A percentile compares a stretch with the other conserved stretches of the same genome.
phyloP scores from a whole-genome alignment of 257 asterid genomes.

The Linderniella brevidens region DNA sequence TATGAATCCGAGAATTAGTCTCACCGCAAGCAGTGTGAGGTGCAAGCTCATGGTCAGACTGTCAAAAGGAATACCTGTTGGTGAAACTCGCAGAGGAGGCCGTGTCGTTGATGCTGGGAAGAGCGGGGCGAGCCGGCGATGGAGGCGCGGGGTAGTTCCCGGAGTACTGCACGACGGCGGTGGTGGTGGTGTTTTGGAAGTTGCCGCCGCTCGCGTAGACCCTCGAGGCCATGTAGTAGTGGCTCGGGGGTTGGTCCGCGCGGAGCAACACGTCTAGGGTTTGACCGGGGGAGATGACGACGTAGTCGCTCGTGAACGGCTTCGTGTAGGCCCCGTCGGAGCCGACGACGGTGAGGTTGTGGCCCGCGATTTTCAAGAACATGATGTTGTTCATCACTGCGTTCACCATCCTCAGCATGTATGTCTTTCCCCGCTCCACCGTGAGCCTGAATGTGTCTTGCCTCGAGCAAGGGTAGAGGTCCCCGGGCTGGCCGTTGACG shows the following conservation, averaged over 20 bases:
- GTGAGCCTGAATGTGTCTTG: slow-evolving; percentile 22
- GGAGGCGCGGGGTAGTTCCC: slow-evolving; percentile 20
- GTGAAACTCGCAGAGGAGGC: slow-evolving; percentile 26
- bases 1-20: no score
- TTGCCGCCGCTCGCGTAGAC: slow-evolving; percentile 16
- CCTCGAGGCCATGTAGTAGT: slow-evolving; percentile 41
- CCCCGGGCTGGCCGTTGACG: slow-evolving; percentile 45
- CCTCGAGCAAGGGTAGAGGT: slow-evolving; percentile 24
- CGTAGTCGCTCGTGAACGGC: slow-evolving; percentile 16
- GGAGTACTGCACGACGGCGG: slow-evolving; percentile 23
- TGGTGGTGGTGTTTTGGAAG: slow-evolving; percentile 36
- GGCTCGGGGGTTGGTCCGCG: slow-evolving; percentile 27
- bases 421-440: slow-evolving; percentile 26
- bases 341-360: slow-evolving; percentile 30
- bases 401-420: slow-evolving; percentile 29
- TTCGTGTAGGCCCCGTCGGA: slow-evolving; percentile 33
- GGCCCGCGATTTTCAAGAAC: slow-evolving; percentile 34
- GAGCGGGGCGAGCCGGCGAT: slow-evolving; percentile 13
- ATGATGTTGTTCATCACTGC: slow-evolving; percentile 30
- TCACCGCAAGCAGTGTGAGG: no score
- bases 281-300: slow-evolving; percentile 38
- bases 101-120: slow-evolving; percentile 28
- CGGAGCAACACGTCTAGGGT: slow-evolving; percentile 28
- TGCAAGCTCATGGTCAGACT: no score
- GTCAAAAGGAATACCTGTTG: no score